A percentile compares a stretch with the other conserved stretches of the same genome.
Evolutionary conservation across 2,329 filamentous ascomycete species (phyloP).

Genomic region (Ambrosiella cleistominuta): DNA sequence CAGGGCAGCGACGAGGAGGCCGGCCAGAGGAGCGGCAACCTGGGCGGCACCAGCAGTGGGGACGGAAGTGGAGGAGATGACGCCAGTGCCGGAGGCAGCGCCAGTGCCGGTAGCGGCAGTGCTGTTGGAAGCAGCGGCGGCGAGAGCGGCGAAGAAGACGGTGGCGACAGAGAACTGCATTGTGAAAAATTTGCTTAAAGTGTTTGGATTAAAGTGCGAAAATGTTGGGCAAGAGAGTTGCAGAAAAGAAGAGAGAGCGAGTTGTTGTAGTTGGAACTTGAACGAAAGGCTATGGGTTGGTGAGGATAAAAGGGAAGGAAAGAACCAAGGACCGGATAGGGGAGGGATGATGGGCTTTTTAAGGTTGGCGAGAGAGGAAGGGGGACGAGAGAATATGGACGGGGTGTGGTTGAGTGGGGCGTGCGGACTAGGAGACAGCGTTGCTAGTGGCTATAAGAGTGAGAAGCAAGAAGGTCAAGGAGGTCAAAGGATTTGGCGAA

Average conservation of each 20-base stretch:
- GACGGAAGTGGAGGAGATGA: slow-evolving; percentile 9
- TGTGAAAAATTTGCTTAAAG: slow-evolving; percentile 1
- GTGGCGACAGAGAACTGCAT: slow-evolving; percentile 13
- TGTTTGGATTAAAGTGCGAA: slow-evolving; percentile 10
- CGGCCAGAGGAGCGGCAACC: slow-evolving; percentile 12
- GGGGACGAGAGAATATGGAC: background rate
- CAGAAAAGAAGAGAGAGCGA: slow-evolving; percentile 6
- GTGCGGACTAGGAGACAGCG: background rate
- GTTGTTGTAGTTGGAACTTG: slow-evolving; percentile 13
- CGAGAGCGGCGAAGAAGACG: slow-evolving; percentile 12
- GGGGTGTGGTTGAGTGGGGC: background rate
- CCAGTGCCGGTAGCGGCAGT: slow-evolving; percentile 11
- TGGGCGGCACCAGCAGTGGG: slow-evolving; percentile 12
- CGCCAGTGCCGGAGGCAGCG: slow-evolving; percentile 11
- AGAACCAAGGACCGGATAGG: background rate
- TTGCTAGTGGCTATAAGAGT: no score
- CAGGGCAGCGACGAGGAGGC: slow-evolving; percentile 12
- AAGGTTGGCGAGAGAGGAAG: background rate
- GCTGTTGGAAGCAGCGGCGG: slow-evolving; percentile 7
- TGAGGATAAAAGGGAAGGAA: background rate
- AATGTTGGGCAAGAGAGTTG: slow-evolving; percentile 10
- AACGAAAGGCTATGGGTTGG: slow-evolving; percentile 12
- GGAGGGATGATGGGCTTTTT: slow-evolving; percentile 7
- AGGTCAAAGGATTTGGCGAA: background rate
- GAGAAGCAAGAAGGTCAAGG: background rate